Evolutionary conservation across 192 early-diverging fungal species (phyloP).

Genomic region (Coemansia aciculifera): DNA sequence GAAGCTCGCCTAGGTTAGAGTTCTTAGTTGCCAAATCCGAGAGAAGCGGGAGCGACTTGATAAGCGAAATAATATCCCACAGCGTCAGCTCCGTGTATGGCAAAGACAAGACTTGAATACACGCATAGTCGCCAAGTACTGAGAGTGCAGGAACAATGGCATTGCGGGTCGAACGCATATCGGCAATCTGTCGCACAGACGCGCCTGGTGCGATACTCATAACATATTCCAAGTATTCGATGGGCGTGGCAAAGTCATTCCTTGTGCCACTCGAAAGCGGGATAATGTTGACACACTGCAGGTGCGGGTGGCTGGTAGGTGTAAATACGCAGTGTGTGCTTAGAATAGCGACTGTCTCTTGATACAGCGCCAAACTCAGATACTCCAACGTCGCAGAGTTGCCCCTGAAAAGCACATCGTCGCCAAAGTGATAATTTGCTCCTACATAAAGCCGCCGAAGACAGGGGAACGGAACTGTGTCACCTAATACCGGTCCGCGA

Average conservation of each 20-base stretch:
- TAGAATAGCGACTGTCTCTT: neutral
- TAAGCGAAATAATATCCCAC: neutral
- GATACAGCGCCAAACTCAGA: neutral
- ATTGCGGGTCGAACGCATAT: neutral
- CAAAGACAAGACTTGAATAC: neutral
- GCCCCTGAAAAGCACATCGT: slow-evolving; percentile 7
- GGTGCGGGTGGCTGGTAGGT: neutral
- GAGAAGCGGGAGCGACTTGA: neutral
- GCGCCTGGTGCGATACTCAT: neutral
- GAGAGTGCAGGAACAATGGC: neutral
- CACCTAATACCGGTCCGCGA: neutral
- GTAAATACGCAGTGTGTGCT: neutral
- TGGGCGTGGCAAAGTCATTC: neutral
- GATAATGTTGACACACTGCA: slow-evolving; percentile 3
- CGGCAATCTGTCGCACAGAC: neutral
- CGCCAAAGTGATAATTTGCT: slow-evolving; percentile 8
- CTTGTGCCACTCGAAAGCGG: neutral
- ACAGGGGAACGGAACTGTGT: neutral
- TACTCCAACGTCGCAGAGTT: slow-evolving; percentile 6
- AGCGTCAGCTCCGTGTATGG: neutral
- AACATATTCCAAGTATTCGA: neutral
- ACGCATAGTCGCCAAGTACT: neutral
- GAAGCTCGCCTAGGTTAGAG: neutral
- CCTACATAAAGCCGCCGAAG: neutral
- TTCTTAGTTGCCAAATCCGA: neutral